Evolutionary conservation across 2,329 filamentous ascomycete genomes (phyloP), one percentile per base, ranked within the genome.

Genomic region (Arthrobotrys megalospora): DNA sequence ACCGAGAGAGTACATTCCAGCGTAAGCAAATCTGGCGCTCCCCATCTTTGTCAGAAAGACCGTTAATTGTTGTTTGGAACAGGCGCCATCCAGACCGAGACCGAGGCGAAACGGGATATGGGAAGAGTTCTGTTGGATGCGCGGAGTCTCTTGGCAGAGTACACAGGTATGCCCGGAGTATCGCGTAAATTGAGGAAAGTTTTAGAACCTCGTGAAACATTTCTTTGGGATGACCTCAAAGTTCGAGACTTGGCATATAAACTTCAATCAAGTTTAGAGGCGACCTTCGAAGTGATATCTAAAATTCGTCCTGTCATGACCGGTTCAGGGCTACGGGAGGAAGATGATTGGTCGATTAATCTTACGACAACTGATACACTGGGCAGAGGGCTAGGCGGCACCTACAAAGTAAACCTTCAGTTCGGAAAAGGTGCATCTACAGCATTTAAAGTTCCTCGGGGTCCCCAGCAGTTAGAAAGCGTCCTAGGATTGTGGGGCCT

Each of bases 321-420:
- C 10, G 28, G 50, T 16, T 55, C 50, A 4, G 3, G n/a, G 11
- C 10, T 10, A 6, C 14, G 14, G 2, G 50, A 55, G 19, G 50
- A 55, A 55, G 50, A 55, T 16, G 50, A 55, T 10, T 55, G 50
- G 50, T 55, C 28, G 10, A 19, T 55, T 12, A 36, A 55, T 55
- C 50, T 36, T 12, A 34, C 50, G 2, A 36, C 50, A 11, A 36
- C 28, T 16, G n/a, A 34, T 19, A 11, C 12, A 8, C 3, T 16
- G 24, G 14, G 32, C 19, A 6, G n/a, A 4, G 50, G n/a, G n/a
- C 12, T 34, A 10, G 28, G 28, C 3, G 14, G n/a, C 2, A 45
- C 28, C 14, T 36, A 11, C 14, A 34, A 36, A 19, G 6, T 55
- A 7, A 16, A 36, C 10, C 14, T 55, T 10, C 50, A 55, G 14